These are phyloP conservation scores for Entrophospora sp. DNA, from an alignment of 192 early-diverging fungal species.

Conservation along the genomic window DNA sequence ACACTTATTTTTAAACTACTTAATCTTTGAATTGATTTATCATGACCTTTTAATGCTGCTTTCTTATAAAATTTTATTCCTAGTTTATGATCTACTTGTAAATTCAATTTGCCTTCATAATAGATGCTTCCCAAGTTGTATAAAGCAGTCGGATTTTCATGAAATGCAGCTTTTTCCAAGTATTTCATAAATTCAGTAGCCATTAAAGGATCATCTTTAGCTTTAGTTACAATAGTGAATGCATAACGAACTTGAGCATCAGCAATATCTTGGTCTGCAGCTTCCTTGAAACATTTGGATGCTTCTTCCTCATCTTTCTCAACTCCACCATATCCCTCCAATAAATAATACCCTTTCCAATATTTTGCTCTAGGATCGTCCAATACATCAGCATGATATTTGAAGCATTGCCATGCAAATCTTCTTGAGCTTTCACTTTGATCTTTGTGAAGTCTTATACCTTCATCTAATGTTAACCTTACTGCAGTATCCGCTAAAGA, in stretches of 20 bases:
- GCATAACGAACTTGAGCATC: conserved; percentile 3
- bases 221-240: background rate
- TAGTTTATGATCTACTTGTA: background rate
- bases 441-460: background rate
- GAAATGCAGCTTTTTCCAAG: background rate
- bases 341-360: conserved; percentile 1
- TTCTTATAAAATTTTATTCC: background rate
- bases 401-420: background rate
- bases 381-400: background rate
- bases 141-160: background rate
- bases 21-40: conserved; percentile 28
- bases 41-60: background rate
- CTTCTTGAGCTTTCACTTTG: background rate
- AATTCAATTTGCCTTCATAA: background rate
- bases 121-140: background rate
- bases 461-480: background rate
- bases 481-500: background rate
- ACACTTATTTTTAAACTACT: background rate
- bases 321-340: background rate
- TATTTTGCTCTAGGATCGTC: background rate
- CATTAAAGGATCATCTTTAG: too few species aligned
- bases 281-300: background rate
- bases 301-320: background rate
- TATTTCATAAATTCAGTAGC: background rate
- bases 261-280: background rate